Evolutionary conservation across 441 rosid genomes (phyloP), one percentile per base, ranked within the genome.

Genomic region (Melastoma candidum): DNA sequence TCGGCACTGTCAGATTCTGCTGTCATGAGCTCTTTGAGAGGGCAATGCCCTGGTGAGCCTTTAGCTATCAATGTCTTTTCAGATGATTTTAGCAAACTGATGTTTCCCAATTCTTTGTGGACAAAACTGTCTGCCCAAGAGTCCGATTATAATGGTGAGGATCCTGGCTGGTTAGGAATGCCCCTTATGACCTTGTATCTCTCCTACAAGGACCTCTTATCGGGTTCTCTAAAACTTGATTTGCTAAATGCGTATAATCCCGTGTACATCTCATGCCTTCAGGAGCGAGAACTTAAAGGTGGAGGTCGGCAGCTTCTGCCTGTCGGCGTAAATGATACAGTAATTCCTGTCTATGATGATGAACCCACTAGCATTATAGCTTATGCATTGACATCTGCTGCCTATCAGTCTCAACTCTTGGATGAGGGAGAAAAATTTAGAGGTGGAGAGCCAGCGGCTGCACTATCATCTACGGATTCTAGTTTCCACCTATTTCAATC

Each of bases 341-440:
- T 85, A 70, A 70, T 95, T 71, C 98, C 98, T 22, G 85, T 95
- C 47, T 85, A 75, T 63, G 98, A 86, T 65, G 99, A 90, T 61
- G 99, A 94, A 55, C 97, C 97, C 55, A 90, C 99, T 10, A 90
- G 99, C 70, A 69, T 85, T 54, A 83, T 94, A 61, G 62, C 99
- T 27, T 85, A 94, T 72, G 97, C 95, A 47, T 59, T 94, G 65
- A 70, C 51, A 48, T 83, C 95, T 53, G 67, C 85, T 0, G 90
- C 79, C 60, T 94, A 90, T 69, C 83, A 75, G 58, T 60, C 60
- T 63, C 87, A 76, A 52, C 46, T 79, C 25, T 71, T 62, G 45
- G 77, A 66, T 58, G 95, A 86, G 12, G 67, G 71, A 47, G 93
- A 81, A 70, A 81, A 71, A 69, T 51, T 74, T 36, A 84, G 69